Percentiles rank a stretch among this genome's conserved stretches.
phyloP scores from a whole-genome alignment of 169 alveolate species.

The Plasmodium ovale region DNA sequence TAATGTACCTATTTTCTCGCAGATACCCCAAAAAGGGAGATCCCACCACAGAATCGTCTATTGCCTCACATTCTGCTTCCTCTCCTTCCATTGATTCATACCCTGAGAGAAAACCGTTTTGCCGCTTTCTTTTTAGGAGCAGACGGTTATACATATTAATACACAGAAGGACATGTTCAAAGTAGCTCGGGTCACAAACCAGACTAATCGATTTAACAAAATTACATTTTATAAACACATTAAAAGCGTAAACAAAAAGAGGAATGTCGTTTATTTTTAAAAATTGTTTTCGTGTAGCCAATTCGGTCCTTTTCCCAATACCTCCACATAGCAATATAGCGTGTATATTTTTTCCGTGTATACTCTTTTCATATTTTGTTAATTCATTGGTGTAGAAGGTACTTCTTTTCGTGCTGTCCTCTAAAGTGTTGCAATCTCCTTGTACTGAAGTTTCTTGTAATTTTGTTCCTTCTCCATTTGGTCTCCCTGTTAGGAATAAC shows the following conservation, averaged over 20 bases:
- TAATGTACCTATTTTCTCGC: constrained; percentile 18
- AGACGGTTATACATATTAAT: constrained; percentile 10
- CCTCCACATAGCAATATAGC: constrained; percentile 74
- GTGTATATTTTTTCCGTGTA: constrained; percentile 39
- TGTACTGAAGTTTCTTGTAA: not conserved
- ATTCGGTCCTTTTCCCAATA: constrained; percentile 39
- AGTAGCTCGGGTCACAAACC: constrained; percentile 32
- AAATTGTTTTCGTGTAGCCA: constrained; percentile 23
- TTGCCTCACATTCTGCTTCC: not conserved
- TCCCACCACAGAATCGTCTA: not conserved
- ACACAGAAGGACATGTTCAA: not conserved
- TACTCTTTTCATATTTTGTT: constrained; percentile 33
- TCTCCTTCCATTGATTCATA: too few relatives aligned
- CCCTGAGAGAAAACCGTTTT: not conserved
- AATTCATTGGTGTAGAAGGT: not conserved
- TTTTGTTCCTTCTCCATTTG: not conserved
- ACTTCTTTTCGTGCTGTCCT: not conserved
- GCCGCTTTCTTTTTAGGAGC: constrained; percentile 9
- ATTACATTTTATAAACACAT: constrained; percentile 51
- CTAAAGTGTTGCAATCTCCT: not conserved
- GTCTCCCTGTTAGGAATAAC: too few relatives aligned
- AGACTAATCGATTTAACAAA: constrained; percentile 24
- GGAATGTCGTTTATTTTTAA: constrained; percentile 40
- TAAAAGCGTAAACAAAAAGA: constrained; percentile 57
- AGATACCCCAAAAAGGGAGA: not conserved